Conservation (phyloP, 441 rosid species). For the Adansonia rubrostipa region DNA sequence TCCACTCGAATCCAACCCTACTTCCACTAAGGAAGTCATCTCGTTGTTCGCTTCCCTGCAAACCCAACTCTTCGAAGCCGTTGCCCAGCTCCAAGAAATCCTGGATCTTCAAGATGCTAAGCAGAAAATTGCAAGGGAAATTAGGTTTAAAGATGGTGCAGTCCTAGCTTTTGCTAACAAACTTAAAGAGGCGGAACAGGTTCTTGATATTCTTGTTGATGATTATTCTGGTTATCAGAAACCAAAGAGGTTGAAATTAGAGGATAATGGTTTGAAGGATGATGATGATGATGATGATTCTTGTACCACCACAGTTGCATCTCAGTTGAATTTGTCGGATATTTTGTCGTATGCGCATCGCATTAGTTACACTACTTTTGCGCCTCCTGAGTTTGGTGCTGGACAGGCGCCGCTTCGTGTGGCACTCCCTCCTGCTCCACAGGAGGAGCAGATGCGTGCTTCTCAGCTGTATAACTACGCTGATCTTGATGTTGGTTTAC, state of each 20-base stretch:
- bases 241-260: conserved; percentile 54
- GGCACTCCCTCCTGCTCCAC: conserved; percentile 95
- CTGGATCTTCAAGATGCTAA: conserved; percentile 84
- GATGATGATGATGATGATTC: conserved; percentile 26
- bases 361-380: conserved; percentile 92
- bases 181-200: conserved; percentile 74
- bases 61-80: conserved; percentile 87
- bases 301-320: conserved; percentile 65
- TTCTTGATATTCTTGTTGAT: conserved; percentile 79
- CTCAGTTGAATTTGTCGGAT: conserved; percentile 72
- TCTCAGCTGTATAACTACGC: conserved; percentile 83
- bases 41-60: conserved; percentile 27
- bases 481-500: conserved; percentile 87
- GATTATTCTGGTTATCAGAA: conserved; percentile 83
- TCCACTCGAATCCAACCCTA: conserved; percentile 42
- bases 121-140: conserved; percentile 63
- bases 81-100: conserved; percentile 87
- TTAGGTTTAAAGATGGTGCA: conserved; percentile 56
- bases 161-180: conserved; percentile 73
- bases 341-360: conserved; percentile 81
- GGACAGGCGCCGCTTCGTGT: conserved; percentile 91
- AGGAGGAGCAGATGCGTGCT: conserved; percentile 94
- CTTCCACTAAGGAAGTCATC: conserved; percentile 14
- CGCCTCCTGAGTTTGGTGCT: conserved; percentile 92
- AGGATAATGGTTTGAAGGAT: conserved; percentile 34